Evolutionary conservation across 177 flowering plant species (phyloP).

Genomic region (Vitis hybrid): DNA sequence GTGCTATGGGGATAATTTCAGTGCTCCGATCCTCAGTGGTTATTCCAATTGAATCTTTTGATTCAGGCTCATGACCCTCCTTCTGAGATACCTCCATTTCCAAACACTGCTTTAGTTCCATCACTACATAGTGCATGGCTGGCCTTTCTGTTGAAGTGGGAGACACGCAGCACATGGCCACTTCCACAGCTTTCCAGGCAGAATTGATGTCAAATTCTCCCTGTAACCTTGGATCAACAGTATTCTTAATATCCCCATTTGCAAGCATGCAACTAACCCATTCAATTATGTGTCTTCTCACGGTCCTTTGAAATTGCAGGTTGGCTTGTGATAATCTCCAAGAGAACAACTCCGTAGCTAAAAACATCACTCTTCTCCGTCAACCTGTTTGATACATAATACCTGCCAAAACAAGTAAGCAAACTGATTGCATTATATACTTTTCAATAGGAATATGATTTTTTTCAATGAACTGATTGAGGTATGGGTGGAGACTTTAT

Average conservation of each 20-base stretch:
- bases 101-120: conserved; percentile 28
- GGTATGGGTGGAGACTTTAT: too few species aligned
- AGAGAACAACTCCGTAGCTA: conserved; percentile 32
- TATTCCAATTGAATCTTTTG: not conserved
- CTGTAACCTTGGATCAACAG: conserved; percentile 34
- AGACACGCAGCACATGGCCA: conserved; percentile 40
- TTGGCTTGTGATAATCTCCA: conserved; percentile 26
- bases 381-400: conserved; percentile 13
- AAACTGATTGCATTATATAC: not conserved
- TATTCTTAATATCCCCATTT: conserved; percentile 24
- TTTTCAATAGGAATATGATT: too few species aligned
- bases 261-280: conserved; percentile 28
- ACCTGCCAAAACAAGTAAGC: conserved; percentile 17
- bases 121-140: conserved; percentile 29
- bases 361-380: conserved; percentile 39
- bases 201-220: conserved; percentile 24
- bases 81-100: conserved; percentile 7
- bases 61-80: not conserved
- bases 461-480: too few species aligned
- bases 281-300: conserved; percentile 20
- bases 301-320: conserved; percentile 11
- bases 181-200: conserved; percentile 33
- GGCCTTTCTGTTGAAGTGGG: conserved; percentile 29
- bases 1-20: too few species aligned
- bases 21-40: not conserved